Conservation (phyloP, 2,329 filamentous ascomycete species). For the Phaeosphaeria sp. region DNA sequence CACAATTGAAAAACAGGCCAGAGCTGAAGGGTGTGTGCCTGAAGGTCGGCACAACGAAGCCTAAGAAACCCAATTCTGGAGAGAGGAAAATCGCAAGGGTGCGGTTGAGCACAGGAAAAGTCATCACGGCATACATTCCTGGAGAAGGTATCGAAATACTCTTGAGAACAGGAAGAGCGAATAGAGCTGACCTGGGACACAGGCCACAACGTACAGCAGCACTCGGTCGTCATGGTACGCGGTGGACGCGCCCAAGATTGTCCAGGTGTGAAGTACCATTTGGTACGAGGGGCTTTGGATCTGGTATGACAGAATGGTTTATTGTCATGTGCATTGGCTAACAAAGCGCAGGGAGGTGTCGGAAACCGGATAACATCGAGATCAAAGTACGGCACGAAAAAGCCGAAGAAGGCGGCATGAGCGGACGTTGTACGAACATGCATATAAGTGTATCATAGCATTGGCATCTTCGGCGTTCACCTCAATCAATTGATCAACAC, state of each 20-base stretch:
- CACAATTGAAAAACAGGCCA: conserved; percentile 77
- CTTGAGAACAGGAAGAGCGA: conserved; percentile 2
- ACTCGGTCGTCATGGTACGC: conserved; percentile 94
- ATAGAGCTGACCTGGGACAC: conserved; percentile 17
- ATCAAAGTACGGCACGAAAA: conserved; percentile 99
- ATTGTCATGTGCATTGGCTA: conserved; percentile 18
- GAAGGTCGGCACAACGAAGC: conserved; percentile 90
- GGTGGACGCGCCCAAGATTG: conserved; percentile 95
- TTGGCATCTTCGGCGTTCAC: conserved; percentile 33
- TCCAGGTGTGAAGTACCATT: conserved; percentile 94
- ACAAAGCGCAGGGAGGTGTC: conserved; percentile 77
- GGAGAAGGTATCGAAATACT: conserved; percentile 71
- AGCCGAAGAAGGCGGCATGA: conserved; percentile 71
- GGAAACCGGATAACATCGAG: conserved; percentile 80
- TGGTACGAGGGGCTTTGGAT: conserved; percentile 91
- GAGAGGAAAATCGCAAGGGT: conserved; percentile 96
- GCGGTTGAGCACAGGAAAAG: conserved; percentile 81
- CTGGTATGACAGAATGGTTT: conserved; percentile 67
- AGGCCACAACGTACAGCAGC: conserved; percentile 98
- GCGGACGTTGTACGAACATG: conserved; percentile 11
- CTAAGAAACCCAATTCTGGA: conserved; percentile 98
- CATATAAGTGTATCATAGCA: conserved; percentile 37
- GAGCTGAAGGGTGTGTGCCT: conserved; percentile 95
- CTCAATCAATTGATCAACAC: background rate
- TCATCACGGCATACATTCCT: conserved; percentile 92